Evolutionary conservation across 345 rosid genomes (phyloP).

Genomic region (Sisymbrium altissimum): DNA sequence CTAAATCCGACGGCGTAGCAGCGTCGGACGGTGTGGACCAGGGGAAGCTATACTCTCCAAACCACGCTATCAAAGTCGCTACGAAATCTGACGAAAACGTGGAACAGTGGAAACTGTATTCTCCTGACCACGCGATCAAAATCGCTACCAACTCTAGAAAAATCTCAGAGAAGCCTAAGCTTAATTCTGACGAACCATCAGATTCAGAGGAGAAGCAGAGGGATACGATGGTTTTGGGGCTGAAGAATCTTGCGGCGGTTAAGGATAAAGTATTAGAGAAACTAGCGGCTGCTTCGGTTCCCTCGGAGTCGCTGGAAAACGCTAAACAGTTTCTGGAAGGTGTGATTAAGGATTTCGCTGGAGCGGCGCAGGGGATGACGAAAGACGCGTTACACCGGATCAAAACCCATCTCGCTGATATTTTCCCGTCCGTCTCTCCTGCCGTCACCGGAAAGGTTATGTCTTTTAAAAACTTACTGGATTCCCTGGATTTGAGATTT

Average conservation of each 20-base stretch:
- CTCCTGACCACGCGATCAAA: constrained; percentile 36
- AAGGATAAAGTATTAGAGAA: constrained; percentile 50
- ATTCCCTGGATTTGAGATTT: background rate
- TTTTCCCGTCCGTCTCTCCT: constrained; percentile 44
- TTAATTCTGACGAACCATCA: background rate
- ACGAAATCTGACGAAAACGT: constrained; percentile 9
- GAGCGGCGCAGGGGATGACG: constrained; percentile 48
- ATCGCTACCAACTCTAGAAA: background rate
- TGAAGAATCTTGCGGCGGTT: constrained; percentile 38
- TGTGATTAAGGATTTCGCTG: constrained; percentile 39
- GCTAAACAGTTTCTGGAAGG: constrained; percentile 42
- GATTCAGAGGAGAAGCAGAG: background rate
- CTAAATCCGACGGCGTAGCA: constrained; percentile 17
- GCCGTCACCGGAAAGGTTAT: constrained; percentile 37
- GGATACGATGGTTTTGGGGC: constrained; percentile 5
- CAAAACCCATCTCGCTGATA: constrained; percentile 40
- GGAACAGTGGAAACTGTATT: constrained; percentile 24
- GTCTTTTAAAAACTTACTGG: background rate
- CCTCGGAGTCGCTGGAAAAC: constrained; percentile 44
- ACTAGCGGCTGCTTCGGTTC: constrained; percentile 45
- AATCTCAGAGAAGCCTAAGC: background rate
- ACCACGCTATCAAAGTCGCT: constrained; percentile 26
- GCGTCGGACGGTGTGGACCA: constrained; percentile 17
- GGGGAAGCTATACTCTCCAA: constrained; percentile 29
- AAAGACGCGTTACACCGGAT: constrained; percentile 47